Evolutionary conservation across 2,329 filamentous ascomycete species (phyloP), one percentile per base, ranked within the genome.

Genomic region (Chaetomiaceae sp.): DNA sequence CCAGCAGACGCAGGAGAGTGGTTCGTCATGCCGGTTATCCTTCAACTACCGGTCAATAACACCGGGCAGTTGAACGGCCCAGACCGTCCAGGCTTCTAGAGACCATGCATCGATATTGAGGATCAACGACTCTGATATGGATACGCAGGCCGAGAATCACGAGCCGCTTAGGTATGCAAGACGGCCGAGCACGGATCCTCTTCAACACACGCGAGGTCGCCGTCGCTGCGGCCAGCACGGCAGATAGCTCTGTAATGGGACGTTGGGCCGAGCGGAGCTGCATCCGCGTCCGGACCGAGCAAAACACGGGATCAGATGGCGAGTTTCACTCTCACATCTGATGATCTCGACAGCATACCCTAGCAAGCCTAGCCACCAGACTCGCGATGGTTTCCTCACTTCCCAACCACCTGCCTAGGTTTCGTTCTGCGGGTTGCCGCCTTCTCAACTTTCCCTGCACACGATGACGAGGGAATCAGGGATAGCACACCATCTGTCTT

Each of bases 221-320:
- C 43, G n/a, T 37, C 29, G 34, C 43, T 58, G 58, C 58, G 46
- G 47, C 52, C 55, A 34, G 25, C 39, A 49, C 52, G 43, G 44
- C 23, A 31, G n/a, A 3, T 29, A 31, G 27, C 27, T 29, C 15
- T 33, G 20, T 20, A 43, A 22, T 27, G 22, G 47, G 38, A 27
- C 25, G 52, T 56, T 57, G 50, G 50, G 6, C 53, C 54, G 54
- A 54, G 37, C 36, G 33, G 53, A 22, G 7, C 38, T 34, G 34
- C 37, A 40, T 33, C n/a, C 38, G 42, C 34, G 56, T 57, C 58
- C 56, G 54, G 54, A 25, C 56, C 58, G 55, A 42, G 22, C 34
- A 38, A 6, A 7, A 25, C 11, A 6, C 27, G 20, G 29, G 12
- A 6, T n/a, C 27, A 31, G 25, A 22, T 22, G 14, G 27, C 14